Conservation (phyloP, 441 rosid genomes). For the Adansonia grandidieri region DNA sequence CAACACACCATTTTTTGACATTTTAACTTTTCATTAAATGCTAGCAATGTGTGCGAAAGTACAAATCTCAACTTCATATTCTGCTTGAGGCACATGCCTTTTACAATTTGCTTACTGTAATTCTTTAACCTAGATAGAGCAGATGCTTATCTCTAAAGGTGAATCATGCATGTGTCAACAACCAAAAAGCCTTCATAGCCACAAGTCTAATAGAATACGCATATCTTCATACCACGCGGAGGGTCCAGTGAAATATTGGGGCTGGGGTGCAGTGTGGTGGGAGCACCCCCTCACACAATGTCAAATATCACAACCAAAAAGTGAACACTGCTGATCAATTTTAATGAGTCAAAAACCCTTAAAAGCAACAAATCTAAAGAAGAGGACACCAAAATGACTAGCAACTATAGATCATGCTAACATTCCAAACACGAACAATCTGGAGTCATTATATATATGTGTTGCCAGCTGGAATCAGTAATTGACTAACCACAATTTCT, state of each 20-base stretch:
- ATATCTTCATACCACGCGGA: neutral
- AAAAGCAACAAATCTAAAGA: neutral
- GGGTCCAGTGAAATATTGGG: no score
- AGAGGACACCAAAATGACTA: neutral
- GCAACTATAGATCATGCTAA: neutral
- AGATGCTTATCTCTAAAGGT: neutral
- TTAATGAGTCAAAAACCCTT: neutral
- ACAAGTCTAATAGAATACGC: no score
- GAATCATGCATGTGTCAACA: neutral
- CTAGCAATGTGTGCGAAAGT: neutral
- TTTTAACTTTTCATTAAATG: neutral
- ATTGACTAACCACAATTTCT: conserved; percentile 4
- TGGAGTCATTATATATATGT: neutral
- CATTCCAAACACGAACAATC: neutral
- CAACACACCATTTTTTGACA: conserved; percentile 10
- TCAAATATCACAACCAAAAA: neutral
- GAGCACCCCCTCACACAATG: no score
- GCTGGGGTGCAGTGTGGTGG: no score
- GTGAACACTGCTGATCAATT: neutral
- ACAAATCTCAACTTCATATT: neutral
- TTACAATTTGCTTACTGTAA: neutral
- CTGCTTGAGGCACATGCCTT: neutral
- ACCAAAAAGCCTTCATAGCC: neutral
- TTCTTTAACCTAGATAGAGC: neutral
- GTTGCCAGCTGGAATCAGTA: neutral